Conservation (phyloP, 441 rosid species). For the Syzygium syzygioides region DNA sequence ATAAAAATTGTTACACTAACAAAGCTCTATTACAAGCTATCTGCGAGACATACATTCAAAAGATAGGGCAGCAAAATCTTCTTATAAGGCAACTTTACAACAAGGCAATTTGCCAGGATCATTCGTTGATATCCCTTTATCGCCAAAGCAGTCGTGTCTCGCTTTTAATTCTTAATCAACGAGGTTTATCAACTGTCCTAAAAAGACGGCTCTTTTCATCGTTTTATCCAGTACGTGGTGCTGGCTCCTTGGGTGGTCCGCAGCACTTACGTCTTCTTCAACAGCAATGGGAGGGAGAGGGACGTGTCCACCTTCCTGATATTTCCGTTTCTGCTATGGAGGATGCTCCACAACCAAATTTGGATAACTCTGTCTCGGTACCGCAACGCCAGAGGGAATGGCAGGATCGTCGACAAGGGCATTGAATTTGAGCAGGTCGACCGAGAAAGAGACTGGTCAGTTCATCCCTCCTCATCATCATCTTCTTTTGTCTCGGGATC, state of each 20-base stretch:
- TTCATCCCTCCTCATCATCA: neutral
- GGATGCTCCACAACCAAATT: constrained; percentile 63
- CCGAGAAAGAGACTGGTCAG: constrained; percentile 70
- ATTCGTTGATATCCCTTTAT: neutral
- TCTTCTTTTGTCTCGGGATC: neutral
- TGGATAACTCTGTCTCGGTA: constrained; percentile 80
- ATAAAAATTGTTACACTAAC: too few relatives aligned
- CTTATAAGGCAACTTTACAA: neutral
- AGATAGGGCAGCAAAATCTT: neutral
- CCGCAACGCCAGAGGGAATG: constrained; percentile 58
- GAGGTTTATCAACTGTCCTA: neutral
- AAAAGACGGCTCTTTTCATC: neutral
- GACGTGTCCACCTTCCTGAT: constrained; percentile 23
- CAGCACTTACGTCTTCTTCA: neutral
- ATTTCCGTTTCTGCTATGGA: constrained; percentile 30
- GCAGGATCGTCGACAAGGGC: constrained; percentile 58
- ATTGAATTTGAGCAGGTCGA: constrained; percentile 88
- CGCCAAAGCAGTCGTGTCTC: neutral
- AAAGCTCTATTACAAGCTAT: neutral
- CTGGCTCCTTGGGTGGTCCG: constrained; percentile 14
- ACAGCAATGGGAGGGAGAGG: neutral
- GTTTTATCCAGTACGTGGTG: neutral
- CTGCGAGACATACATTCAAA: neutral
- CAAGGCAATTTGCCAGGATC: neutral
- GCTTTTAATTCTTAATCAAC: neutral